Base-by-base conservation (phyloP, 345 rosid species). In the Cardiospermum halicacabum region DNA sequence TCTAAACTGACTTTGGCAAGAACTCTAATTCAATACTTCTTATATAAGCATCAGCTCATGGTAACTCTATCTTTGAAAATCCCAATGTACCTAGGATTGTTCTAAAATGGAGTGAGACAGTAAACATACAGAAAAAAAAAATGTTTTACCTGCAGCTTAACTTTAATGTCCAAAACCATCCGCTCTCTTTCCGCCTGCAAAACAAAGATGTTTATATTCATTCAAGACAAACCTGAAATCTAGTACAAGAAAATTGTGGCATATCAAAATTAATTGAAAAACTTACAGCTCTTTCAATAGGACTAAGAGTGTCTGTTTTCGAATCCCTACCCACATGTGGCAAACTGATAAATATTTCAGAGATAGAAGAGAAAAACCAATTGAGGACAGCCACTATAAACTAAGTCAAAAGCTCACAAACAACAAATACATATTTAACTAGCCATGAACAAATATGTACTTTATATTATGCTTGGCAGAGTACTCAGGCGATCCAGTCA, bases 281-380 rank as follows among this genome's bases (percentile, higher is more conserved):
- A 89, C 97, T 89, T 85, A 91, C 99, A 62, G 96, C 96, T 77
- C 99, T 89, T 85, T 94, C 99, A 77, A 77, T 81, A 53, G 99
- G 89, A 76, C 94, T 93, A 68, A 87, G 81, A 74, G 69, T 67
- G 48, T 84, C 89, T 75, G 72, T 71, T 71, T 84, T 78, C 32
- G 87, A 25, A 55, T 82, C 84, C 74, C 81, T 85, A 42, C 81
- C 73, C 57, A 81, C 73, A 18, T 88, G 80, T 37, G 96, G 93
- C 61, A 94, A 87, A 74, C 97, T 94, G 84, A 73, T 64, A 63
- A 53, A 73, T 48, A 53, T 45, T 71, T 51, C 57, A 30, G 51
- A 66, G 3, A 39, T 9, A 16, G 51, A 47, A 49, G 48, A 76
- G 55, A 37, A 61, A 62, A 32, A 57, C 5, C 36, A 19, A 58